Conservation (phyloP, 345 rosid species). For the Eucalyptus regnans region DNA sequence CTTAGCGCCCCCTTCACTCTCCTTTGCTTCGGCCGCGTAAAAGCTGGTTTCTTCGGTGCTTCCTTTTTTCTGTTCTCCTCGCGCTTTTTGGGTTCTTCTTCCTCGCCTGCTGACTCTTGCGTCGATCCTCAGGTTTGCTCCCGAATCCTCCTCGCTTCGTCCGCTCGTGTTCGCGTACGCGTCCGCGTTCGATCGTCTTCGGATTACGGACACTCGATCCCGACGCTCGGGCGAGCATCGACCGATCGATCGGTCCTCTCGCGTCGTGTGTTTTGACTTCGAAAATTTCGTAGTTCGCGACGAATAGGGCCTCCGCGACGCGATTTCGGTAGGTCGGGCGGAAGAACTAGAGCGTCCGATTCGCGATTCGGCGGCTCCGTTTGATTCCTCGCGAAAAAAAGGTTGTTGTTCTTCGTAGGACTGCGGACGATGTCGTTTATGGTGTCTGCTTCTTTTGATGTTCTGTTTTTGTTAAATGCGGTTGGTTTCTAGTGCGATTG, state of each 20-base stretch:
- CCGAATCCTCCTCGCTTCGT: neutral
- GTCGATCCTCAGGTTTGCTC: neutral
- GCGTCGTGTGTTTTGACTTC: neutral
- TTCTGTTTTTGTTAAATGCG: neutral
- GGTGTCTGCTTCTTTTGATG: neutral
- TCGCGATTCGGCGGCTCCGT: neutral
- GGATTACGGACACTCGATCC: neutral
- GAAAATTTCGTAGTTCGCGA: neutral
- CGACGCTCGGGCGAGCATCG: neutral
- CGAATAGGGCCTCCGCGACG: neutral
- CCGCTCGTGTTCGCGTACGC: neutral
- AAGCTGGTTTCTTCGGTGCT: neutral
- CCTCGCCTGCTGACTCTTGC: neutral
- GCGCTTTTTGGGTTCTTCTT: neutral
- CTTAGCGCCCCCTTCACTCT: neutral
- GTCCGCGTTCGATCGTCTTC: neutral
- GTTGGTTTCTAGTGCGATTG: neutral
- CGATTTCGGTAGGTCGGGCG: neutral
- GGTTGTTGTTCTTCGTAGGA: neutral
- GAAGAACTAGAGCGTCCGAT: neutral
- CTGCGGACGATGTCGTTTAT: neutral
- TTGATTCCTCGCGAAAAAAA: neutral
- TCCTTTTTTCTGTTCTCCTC: neutral
- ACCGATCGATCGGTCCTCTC: neutral
- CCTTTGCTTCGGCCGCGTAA: neutral